Evolutionary conservation across 768 basidiomycete species (phyloP).

Genomic region (Phanerochaete carnosa): DNA sequence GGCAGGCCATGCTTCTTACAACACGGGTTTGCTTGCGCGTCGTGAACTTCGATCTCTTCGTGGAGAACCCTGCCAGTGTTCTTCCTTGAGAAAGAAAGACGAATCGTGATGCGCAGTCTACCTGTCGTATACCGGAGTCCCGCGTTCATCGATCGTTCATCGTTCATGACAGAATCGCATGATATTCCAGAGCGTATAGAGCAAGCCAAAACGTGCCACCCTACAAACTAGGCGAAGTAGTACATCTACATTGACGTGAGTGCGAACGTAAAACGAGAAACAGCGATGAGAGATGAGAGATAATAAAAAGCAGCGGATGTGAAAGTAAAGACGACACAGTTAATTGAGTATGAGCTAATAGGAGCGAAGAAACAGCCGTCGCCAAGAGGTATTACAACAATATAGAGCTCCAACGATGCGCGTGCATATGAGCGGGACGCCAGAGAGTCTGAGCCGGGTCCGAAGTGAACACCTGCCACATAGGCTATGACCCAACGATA

Average conservation of each 20-base stretch:
- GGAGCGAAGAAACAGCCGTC: constrained; percentile 8
- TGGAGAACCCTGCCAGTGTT: too few species aligned
- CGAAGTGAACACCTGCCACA: not conserved
- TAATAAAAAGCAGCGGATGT: constrained; percentile 1
- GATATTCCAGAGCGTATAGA: constrained; percentile 15
- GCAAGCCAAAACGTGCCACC: constrained; percentile 4
- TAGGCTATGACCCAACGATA: constrained; percentile 19
- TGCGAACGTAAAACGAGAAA: constrained; percentile 8
- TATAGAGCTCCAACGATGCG: constrained; percentile 9
- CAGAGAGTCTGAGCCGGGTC: not conserved
- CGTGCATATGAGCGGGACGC: constrained; percentile 1
- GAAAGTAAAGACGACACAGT: constrained; percentile 1
- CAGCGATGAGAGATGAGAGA: constrained; percentile 1
- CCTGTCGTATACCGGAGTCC: too few species aligned
- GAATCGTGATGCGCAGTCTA: too few species aligned
- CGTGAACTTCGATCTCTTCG: too few species aligned
- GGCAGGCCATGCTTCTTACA: too few species aligned
- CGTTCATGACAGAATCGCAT: constrained; percentile 13
- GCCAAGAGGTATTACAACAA: constrained; percentile 12
- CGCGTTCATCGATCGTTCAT: too few species aligned
- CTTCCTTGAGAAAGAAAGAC: too few species aligned
- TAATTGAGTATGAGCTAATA: not conserved
- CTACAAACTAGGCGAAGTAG: constrained; percentile 16
- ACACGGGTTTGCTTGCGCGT: too few species aligned
- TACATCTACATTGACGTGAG: constrained; percentile 16